Percentiles rank a stretch among this genome's conserved stretches.
These are phyloP conservation scores for Craterostigma plantagineum DNA, from an alignment of 257 asterid species.

Conservation along the genomic window DNA sequence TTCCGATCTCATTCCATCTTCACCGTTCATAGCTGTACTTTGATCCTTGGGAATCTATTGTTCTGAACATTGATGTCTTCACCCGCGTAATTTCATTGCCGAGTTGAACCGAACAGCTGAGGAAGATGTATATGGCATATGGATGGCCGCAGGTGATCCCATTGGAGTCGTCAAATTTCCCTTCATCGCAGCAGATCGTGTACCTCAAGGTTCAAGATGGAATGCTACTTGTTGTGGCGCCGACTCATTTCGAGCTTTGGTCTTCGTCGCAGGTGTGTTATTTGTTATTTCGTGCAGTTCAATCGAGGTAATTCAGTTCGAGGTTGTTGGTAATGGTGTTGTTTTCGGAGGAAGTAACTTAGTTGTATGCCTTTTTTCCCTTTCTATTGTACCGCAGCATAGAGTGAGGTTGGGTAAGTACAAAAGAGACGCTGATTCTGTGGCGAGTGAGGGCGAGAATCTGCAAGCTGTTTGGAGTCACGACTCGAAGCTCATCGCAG, in stretches of 20 bases:
- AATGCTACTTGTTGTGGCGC: constrained; percentile 64
- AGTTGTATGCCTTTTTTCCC: too few relatives aligned
- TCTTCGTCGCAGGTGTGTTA: constrained; percentile 63
- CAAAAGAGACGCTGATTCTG: constrained; percentile 52
- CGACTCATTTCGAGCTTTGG: constrained; percentile 89
- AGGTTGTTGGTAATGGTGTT: constrained; percentile 3
- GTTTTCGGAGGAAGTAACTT: background rate
- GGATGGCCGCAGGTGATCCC: constrained; percentile 99
- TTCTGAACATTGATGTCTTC: too few relatives aligned
- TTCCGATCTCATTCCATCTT: too few relatives aligned
- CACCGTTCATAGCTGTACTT: too few relatives aligned
- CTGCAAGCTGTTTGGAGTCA: constrained; percentile 88
- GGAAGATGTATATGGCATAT: constrained; percentile 95
- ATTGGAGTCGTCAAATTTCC: constrained; percentile 36
- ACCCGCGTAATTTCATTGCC: too few relatives aligned
- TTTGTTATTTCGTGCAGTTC: too few relatives aligned
- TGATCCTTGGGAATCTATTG: too few relatives aligned
- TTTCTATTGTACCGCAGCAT: constrained; percentile 39
- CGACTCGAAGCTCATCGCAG: constrained; percentile 71
- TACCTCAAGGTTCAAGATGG: constrained; percentile 70
- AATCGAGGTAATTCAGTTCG: constrained; percentile 6
- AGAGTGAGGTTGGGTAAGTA: constrained; percentile 91
- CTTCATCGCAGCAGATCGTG: constrained; percentile 54
- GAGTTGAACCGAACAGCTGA: too few relatives aligned
- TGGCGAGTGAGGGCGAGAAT: constrained; percentile 78